Conservation (phyloP, 257 asterid genomes). For the Marsdenia floribunda region DNA sequence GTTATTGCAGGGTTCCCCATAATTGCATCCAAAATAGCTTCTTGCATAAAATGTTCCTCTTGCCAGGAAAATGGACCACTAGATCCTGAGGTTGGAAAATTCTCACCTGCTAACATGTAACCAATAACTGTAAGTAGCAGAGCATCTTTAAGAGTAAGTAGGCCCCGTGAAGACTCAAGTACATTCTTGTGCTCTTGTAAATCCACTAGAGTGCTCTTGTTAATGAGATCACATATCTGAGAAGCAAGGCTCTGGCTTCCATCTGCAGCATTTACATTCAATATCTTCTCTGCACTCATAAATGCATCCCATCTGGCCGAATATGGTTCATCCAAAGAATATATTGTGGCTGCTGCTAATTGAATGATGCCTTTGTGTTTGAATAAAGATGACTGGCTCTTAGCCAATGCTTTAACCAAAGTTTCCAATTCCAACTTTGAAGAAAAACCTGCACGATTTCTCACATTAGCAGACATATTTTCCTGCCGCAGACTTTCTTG, state of each 20-base stretch:
- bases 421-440: conserved; percentile 62
- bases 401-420: conserved; percentile 62
- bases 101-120: conserved; percentile 86
- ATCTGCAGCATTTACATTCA: conserved; percentile 87
- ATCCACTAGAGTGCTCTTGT: conserved; percentile 62
- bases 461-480: conserved; percentile 47
- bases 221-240: conserved; percentile 89
- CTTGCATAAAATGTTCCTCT: conserved; percentile 98
- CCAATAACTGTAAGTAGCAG: conserved; percentile 71
- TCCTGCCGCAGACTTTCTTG: conserved; percentile 77
- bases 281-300: conserved; percentile 84
- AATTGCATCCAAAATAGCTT: conserved; percentile 84
- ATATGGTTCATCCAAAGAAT: conserved; percentile 56
- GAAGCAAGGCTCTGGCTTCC: conserved; percentile 97
- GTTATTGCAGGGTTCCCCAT: conserved; percentile 69
- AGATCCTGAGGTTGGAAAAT: conserved; percentile 89
- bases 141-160: conserved; percentile 73
- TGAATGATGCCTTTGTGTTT: conserved; percentile 86
- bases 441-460: conserved; percentile 61
- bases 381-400: conserved; percentile 48
- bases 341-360: conserved; percentile 69
- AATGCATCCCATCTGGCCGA: conserved; percentile 88
- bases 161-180: conserved; percentile 40
- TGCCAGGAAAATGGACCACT: conserved; percentile 97
- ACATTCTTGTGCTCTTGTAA: conserved; percentile 36